Conservation (phyloP, 352 stramenopile species). For the Paralagenidium karlingii region DNA sequence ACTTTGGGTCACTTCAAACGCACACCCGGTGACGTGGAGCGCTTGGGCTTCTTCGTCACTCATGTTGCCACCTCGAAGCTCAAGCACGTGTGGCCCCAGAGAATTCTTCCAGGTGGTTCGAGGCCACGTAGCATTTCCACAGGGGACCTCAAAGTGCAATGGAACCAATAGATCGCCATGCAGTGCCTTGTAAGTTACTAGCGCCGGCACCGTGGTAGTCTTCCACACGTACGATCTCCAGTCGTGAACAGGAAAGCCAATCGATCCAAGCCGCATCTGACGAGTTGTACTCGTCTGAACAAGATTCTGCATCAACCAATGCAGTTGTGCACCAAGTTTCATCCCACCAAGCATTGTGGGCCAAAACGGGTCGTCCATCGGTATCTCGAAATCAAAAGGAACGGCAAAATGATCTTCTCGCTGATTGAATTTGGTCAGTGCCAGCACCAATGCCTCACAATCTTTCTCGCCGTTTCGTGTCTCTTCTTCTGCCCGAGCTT, state of each 20-base stretch:
- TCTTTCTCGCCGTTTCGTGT: too few species aligned
- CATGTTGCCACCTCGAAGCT: constrained; percentile 85
- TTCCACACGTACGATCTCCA: constrained; percentile 54
- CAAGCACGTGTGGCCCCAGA: constrained; percentile 82
- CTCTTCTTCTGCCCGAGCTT: too few species aligned
- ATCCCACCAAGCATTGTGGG: constrained; percentile 29
- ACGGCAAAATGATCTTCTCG: constrained; percentile 56
- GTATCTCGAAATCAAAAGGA: constrained; percentile 20
- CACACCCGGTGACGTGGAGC: constrained; percentile 85
- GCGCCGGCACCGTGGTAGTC: constrained; percentile 45
- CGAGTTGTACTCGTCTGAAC: too few species aligned
- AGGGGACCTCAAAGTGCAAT: constrained; percentile 84
- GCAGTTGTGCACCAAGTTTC: constrained; percentile 31
- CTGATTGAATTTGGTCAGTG: constrained; percentile 35
- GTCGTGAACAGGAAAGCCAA: constrained; percentile 39
- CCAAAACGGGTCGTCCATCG: too few species aligned
- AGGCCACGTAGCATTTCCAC: constrained; percentile 54
- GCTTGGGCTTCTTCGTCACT: constrained; percentile 41
- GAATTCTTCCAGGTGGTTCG: constrained; percentile 66
- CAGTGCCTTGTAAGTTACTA: constrained; percentile 61
- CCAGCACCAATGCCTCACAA: too few species aligned
- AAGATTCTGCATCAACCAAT: constrained; percentile 32
- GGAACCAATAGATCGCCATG: constrained; percentile 85
- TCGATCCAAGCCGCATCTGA: constrained; percentile 16
- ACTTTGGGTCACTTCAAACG: constrained; percentile 76